These are phyloP conservation scores for Trametes elegans DNA, from an alignment of 768 basidiomycete species.

Conservation along the genomic window DNA sequence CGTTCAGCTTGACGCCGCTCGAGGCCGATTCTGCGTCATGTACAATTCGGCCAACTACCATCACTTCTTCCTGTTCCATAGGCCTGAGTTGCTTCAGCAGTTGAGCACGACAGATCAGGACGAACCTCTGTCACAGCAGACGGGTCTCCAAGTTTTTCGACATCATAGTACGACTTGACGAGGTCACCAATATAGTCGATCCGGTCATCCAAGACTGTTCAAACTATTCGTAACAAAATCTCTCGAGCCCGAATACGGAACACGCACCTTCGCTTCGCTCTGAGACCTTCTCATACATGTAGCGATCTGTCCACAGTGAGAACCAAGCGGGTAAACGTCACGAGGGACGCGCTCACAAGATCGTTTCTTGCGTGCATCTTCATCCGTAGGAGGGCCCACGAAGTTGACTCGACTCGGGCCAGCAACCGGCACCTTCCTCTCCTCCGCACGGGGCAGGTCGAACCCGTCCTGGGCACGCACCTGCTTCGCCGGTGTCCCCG, in stretches of 20 bases:
- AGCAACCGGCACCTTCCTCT: slow-evolving; percentile 16
- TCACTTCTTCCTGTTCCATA: slow-evolving; percentile 33
- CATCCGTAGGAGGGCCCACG: slow-evolving; percentile 31
- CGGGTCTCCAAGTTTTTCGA: slow-evolving; percentile 80
- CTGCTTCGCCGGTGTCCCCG: slow-evolving; percentile 11
- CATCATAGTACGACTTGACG: slow-evolving; percentile 64
- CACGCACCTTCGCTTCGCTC: slow-evolving; percentile 76
- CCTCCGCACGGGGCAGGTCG: slow-evolving; percentile 8
- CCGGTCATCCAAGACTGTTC: slow-evolving; percentile 72
- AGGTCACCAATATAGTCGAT: slow-evolving; percentile 86
- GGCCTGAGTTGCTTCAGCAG: not conserved
- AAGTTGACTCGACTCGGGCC: slow-evolving; percentile 32
- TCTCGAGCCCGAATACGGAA: too few species aligned
- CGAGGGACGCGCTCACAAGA: slow-evolving; percentile 47
- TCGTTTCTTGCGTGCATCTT: slow-evolving; percentile 40
- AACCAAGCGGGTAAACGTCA: not conserved
- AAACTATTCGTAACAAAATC: not conserved
- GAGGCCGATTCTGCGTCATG: slow-evolving; percentile 61
- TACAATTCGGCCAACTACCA: slow-evolving; percentile 31
- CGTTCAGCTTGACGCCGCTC: slow-evolving; percentile 62
- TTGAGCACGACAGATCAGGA: not conserved
- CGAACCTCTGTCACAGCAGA: slow-evolving; percentile 50
- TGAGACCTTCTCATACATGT: slow-evolving; percentile 91
- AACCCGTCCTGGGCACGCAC: slow-evolving; percentile 20
- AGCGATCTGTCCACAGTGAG: slow-evolving; percentile 64